Percentiles rank a stretch among this genome's conserved stretches.
Conservation (phyloP, 2,329 filamentous ascomycete genomes). For the Cordyceps pruinosa region DNA sequence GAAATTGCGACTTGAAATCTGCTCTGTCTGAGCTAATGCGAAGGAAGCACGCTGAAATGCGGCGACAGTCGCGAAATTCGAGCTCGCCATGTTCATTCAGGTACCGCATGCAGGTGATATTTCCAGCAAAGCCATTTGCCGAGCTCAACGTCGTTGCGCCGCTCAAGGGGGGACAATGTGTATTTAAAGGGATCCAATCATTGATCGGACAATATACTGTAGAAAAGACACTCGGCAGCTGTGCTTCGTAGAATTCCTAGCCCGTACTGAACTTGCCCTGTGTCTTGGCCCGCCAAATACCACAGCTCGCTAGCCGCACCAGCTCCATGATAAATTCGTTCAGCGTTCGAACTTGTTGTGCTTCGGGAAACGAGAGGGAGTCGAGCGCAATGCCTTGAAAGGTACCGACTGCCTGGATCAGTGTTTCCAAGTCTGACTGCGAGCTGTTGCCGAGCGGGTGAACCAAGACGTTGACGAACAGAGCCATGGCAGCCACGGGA, state of each 20-base stretch:
- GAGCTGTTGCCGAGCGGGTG: not conserved
- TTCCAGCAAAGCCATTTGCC: too few species aligned
- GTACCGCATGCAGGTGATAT: too few species aligned
- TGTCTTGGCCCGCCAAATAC: constrained; percentile 11
- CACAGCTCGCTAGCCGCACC: constrained; percentile 8
- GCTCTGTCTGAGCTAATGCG: too few species aligned
- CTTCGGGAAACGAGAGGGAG: not conserved
- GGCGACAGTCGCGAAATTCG: too few species aligned
- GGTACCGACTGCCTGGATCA: not conserved
- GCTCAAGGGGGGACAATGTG: too few species aligned
- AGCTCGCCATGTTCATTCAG: too few species aligned
- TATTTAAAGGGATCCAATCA: too few species aligned
- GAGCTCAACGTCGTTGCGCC: too few species aligned
- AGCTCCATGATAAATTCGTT: constrained; percentile 12
- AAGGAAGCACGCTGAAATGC: too few species aligned
- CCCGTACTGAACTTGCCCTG: not conserved
- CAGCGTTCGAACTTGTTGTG: not conserved
- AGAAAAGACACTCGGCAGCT: not conserved
- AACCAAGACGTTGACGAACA: constrained; percentile 15
- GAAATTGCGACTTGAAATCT: too few species aligned
- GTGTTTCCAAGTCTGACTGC: constrained; percentile 18
- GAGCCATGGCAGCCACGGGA: constrained; percentile 12
- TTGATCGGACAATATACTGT: not conserved
- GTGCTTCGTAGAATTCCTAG: not conserved
- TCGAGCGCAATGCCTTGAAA: constrained; percentile 4